A percentile compares a stretch with the other conserved stretches of the same genome.
Conservation (phyloP, 129 eudicot genomes). For the Scalesia atractyloides region DNA sequence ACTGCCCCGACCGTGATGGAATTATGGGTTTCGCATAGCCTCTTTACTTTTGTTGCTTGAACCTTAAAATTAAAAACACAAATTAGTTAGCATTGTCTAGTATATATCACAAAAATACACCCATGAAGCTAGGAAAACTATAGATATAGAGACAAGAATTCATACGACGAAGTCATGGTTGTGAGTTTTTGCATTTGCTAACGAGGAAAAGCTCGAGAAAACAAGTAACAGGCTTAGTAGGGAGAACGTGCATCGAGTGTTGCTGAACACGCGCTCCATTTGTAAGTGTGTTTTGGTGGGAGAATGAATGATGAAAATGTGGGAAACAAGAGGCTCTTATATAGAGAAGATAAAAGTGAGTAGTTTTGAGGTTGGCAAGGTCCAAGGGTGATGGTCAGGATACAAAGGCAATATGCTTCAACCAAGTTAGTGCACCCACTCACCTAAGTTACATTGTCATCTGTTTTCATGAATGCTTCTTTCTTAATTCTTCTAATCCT, state of each 20-base stretch:
- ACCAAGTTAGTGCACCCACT: slow-evolving; percentile 89
- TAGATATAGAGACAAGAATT: background rate
- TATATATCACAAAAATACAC: background rate
- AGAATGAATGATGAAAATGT: slow-evolving; percentile 33
- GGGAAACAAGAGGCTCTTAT: slow-evolving; percentile 35
- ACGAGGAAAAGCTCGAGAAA: slow-evolving; percentile 39
- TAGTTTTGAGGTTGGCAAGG: slow-evolving; percentile 58
- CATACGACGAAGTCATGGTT: slow-evolving; percentile 78
- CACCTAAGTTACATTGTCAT: slow-evolving; percentile 43
- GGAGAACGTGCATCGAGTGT: slow-evolving; percentile 22
- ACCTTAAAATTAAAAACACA: slow-evolving; percentile 44
- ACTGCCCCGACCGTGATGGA: slow-evolving; percentile 87
- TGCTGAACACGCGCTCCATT: slow-evolving; percentile 38
- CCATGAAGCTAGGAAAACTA: background rate
- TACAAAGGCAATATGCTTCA: slow-evolving; percentile 34
- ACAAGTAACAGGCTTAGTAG: slow-evolving; percentile 48
- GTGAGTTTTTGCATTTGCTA: slow-evolving; percentile 59
- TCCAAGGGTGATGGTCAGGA: slow-evolving; percentile 39
- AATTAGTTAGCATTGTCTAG: slow-evolving; percentile 20
- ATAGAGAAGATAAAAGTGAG: slow-evolving; percentile 46
- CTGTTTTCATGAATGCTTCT: slow-evolving; percentile 43
- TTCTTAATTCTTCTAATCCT: slow-evolving; percentile 28
- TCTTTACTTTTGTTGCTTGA: slow-evolving; percentile 84
- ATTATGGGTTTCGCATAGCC: slow-evolving; percentile 81
- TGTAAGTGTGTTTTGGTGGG: slow-evolving; percentile 3